Evolutionary conservation across 1,139 yeast genomes (phyloP), one percentile per base, ranked within the genome.

Genomic region (Hemisphaericaspora subhashii): DNA sequence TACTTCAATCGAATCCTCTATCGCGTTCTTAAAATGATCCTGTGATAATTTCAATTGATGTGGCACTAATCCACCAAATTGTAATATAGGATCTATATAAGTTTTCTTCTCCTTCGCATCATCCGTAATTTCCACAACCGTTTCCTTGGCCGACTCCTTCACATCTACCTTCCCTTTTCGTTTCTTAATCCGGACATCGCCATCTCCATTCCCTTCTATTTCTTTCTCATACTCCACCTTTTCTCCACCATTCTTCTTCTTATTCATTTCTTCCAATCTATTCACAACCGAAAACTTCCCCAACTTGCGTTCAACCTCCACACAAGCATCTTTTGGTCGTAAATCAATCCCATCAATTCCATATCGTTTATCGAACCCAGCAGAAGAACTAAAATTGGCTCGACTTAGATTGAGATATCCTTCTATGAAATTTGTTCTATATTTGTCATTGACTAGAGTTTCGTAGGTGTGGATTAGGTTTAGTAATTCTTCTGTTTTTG

Each of bases 51-150:
- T 55, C 17, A 78, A 55, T 35, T 64, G 71, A 31, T 52, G 51
- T 5, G 82, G 80, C 3, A 70, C 76, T 17, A 78, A 47, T 0
- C 68, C 68, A 0, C 81, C 81, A 57, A 78, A 78, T 61, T 76
- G 80, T 29, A 54, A 42, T 9, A 76, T 56, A 0, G 82, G 81
- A 48, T 77, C 71, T 36, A 48, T 38, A 4, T 32, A 22, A 18
- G 17, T 32, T 12, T 10, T 27, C 13, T 32, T 32, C 24, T 32
- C 39, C n/a, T 27, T n/a, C 5, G 26, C 40, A 12, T 37, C 32
- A 13, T 21, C 29, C 11, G 9, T 11, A 14, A 14, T 28, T 11
- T 21, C 29, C 11, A 9, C 14, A 14, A 14, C 22, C 5, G 17
- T n/a, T 3, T 9, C 10, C 2, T 25, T 17, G 3, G 4, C 16